Evolutionary conservation across 2,329 filamentous ascomycete species (phyloP).

Genomic region (Chalaropsis ovoidea): DNA sequence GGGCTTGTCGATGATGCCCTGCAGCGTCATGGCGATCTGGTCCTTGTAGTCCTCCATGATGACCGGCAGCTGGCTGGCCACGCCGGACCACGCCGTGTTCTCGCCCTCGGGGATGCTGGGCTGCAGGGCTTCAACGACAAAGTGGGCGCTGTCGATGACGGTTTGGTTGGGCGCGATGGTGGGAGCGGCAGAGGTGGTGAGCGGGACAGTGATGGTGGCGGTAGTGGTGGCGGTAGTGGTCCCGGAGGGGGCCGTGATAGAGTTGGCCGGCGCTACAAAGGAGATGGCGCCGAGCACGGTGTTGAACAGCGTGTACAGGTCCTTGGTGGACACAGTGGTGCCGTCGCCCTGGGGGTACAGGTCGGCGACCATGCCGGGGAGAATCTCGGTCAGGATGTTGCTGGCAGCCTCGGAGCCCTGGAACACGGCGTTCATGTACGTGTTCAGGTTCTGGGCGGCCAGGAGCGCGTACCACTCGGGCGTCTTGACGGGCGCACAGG

Average conservation of each 20-base stretch:
- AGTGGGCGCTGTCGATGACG: background rate
- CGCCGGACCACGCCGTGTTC: conserved; percentile 14
- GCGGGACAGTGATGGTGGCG: background rate
- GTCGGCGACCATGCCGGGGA: conserved; percentile 25
- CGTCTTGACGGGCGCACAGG: conserved; percentile 24
- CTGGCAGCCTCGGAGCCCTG: conserved; percentile 19
- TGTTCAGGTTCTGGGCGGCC: conserved; percentile 25
- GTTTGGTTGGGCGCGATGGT: conserved; percentile 1
- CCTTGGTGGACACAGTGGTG: conserved; percentile 22
- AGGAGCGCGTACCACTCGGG: conserved; percentile 26
- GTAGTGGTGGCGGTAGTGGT: conserved; percentile 6
- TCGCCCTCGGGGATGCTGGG: background rate
- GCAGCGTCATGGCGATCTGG: conserved; percentile 17
- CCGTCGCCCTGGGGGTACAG: conserved; percentile 24
- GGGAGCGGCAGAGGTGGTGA: background rate
- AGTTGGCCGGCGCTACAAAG: conserved; percentile 14
- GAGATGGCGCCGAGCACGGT: conserved; percentile 22
- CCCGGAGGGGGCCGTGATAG: background rate
- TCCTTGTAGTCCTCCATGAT: conserved; percentile 21
- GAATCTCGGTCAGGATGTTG: conserved; percentile 24
- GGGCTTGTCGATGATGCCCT: conserved; percentile 24
- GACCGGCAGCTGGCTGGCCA: conserved; percentile 15
- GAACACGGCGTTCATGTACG: conserved; percentile 26
- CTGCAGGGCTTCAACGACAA: background rate
- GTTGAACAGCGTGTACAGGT: conserved; percentile 24